These are phyloP conservation scores for Lactifluus piperatus DNA, from an alignment of 768 basidiomycete species.

Conservation along the genomic window DNA sequence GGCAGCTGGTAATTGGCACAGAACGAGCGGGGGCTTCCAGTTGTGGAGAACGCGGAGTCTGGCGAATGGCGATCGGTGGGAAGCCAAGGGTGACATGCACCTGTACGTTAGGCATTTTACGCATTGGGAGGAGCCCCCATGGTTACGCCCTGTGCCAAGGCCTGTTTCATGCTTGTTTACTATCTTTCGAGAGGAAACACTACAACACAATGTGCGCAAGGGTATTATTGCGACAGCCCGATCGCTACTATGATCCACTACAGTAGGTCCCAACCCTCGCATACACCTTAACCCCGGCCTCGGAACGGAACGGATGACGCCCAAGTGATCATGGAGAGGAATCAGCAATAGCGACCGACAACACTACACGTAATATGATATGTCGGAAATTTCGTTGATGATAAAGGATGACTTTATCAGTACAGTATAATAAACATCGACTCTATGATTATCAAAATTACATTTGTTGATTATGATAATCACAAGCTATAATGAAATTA, in stretches of 20 bases:
- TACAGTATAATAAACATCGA: too few species aligned
- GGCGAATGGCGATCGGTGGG: neutral
- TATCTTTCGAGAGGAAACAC: neutral
- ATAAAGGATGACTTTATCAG: too few species aligned
- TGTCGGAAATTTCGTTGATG: too few species aligned
- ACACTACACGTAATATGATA: too few species aligned
- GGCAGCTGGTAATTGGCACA: neutral
- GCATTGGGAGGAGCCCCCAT: neutral
- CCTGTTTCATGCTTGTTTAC: neutral
- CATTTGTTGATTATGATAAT: too few species aligned
- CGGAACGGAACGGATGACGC: neutral
- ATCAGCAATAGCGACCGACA: neutral
- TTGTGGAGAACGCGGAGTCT: neutral
- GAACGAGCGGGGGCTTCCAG: neutral
- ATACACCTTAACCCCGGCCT: neutral
- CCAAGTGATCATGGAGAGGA: neutral
- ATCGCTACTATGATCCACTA: neutral
- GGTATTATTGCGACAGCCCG: neutral
- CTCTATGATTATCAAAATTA: too few species aligned
- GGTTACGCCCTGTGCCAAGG: neutral
- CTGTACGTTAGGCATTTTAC: too few species aligned
- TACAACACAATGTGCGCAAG: neutral
- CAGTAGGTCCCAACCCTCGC: neutral
- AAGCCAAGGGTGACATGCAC: neutral
- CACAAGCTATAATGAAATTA: too few species aligned